Conservation (phyloP, 495 filamentous ascomycete species). For the Filosporella fistucella region DNA sequence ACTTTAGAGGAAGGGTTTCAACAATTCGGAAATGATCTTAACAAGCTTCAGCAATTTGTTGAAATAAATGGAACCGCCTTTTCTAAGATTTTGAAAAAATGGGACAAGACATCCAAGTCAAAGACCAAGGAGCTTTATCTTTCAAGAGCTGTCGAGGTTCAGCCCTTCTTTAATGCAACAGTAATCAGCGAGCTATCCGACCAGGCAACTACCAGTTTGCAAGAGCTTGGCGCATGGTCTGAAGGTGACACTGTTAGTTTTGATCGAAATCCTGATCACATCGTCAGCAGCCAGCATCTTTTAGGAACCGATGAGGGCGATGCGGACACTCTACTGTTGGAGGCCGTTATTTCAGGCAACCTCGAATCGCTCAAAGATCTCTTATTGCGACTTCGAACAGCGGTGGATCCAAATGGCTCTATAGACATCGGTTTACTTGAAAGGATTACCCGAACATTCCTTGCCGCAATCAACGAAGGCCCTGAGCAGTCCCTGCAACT, state of each 20-base stretch:
- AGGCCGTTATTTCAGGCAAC: constrained; percentile 78
- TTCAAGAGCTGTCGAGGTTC: constrained; percentile 91
- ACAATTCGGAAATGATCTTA: constrained; percentile 91
- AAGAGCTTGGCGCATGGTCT: constrained; percentile 93
- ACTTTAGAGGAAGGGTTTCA: constrained; percentile 94
- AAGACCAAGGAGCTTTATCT: constrained; percentile 97
- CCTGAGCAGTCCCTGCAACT: constrained; percentile 70
- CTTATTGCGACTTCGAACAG: constrained; percentile 42
- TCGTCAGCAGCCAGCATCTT: constrained; percentile 56
- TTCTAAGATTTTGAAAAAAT: constrained; percentile 99
- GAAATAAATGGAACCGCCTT: constrained; percentile 96
- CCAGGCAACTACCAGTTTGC: constrained; percentile 85
- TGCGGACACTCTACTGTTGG: constrained; percentile 80
- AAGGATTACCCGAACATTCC: constrained; percentile 80
- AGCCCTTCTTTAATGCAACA: constrained; percentile 95
- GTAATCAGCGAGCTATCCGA: constrained; percentile 96
- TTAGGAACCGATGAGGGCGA: constrained; percentile 76
- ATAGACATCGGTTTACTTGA: constrained; percentile 48
- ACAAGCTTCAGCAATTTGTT: constrained; percentile 97
- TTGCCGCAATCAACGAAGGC: constrained; percentile 82
- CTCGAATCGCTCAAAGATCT: constrained; percentile 47
- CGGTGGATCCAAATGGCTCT: constrained; percentile 31
- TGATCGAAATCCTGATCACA: constrained; percentile 61
- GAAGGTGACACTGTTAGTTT: constrained; percentile 89
- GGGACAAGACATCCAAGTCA: constrained; percentile 99